Conservation (phyloP, 75 land plant genomes). For the Selaginella tamariscina region DNA sequence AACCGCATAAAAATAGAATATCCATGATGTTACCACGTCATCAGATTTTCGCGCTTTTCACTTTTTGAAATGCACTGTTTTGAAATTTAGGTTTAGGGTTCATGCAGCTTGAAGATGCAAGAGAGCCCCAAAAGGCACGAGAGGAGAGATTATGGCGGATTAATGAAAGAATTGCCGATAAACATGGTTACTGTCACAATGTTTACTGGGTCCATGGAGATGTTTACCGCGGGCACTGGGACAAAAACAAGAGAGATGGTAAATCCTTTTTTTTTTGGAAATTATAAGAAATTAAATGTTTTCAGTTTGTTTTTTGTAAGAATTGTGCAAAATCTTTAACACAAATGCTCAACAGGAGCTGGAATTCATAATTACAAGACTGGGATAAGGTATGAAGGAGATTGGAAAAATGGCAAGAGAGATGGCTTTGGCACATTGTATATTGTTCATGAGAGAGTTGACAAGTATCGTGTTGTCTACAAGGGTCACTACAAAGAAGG, state of each 20-base stretch:
- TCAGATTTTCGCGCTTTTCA: too few species aligned
- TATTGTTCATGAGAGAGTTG: slow-evolving; percentile 10
- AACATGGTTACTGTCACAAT: slow-evolving; percentile 24
- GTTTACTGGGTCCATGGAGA: slow-evolving; percentile 27
- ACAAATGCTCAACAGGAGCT: slow-evolving; percentile 13
- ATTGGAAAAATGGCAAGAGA: slow-evolving; percentile 27
- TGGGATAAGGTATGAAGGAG: slow-evolving; percentile 29
- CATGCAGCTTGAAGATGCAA: too few species aligned
- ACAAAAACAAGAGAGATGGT: slow-evolving; percentile 26
- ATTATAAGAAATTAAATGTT: too few species aligned
- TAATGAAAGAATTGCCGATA: slow-evolving; percentile 21
- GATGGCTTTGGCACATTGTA: slow-evolving; percentile 33
- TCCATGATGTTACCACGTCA: too few species aligned
- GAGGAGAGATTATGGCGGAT: too few species aligned
- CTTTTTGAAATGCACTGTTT: too few species aligned
- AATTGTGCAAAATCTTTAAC: too few species aligned
- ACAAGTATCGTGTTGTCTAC: slow-evolving; percentile 20
- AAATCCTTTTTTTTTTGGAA: too few species aligned
- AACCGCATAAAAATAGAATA: too few species aligned
- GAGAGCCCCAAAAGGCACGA: too few species aligned
- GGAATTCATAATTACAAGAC: slow-evolving; percentile 31
- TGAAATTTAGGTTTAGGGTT: too few species aligned
- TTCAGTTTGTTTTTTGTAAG: too few species aligned
- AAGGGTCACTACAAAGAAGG: slow-evolving; percentile 26
- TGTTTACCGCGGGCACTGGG: slow-evolving; percentile 25